Evolutionary conservation across 495 filamentous ascomycete genomes (phyloP), one percentile per base, ranked within the genome.

Genomic region (Penicillium herquei): DNA sequence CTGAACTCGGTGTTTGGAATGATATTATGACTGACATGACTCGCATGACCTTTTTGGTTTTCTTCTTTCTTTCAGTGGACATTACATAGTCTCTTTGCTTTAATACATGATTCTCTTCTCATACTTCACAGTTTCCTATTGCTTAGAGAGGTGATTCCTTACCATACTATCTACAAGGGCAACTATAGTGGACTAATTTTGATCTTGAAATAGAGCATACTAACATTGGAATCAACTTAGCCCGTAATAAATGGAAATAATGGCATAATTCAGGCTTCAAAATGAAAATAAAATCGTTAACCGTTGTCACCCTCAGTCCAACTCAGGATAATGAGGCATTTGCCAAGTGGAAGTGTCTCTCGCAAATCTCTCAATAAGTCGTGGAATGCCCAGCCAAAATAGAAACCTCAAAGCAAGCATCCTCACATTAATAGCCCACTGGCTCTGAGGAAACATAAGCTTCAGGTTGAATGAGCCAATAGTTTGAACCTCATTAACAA

Each of bases 21-120:
- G 60, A 63, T 44, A 18, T 63, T 39, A 63, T 56, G 60, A 63
- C 45, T 33, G 59, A 53, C 35, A 62, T 56, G 60, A 63, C 45
- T 34, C 30, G 37, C 49, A 40, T 41, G 34, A 11, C 37, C 21
- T 26, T 1, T 26, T 26, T 26, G 1, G 21, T 26, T 26, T 26
- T 26, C 21, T 26, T 32, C 55, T 51, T 54, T 51, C 14, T 14
- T 3, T 33, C 6, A 34, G n/a, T 37, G 37, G 41, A 16, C 21
- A 35, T 35, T 9, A 14, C 40, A 42, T 39, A 37, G 7, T 52
- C 40, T 48, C 43, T 41, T 47, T 26, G 34, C 49, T 57, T 52
- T 57, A 52, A 57, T 57, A 54, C 40, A 54, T 30, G 39, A 31
- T 34, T 35, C 17, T 10, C 11, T 44, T 39, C 34, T 30, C 18